phyloP scores from a whole-genome alignment of 2,329 filamentous ascomycete genomes.

The Aspergillus spinulosporus region DNA sequence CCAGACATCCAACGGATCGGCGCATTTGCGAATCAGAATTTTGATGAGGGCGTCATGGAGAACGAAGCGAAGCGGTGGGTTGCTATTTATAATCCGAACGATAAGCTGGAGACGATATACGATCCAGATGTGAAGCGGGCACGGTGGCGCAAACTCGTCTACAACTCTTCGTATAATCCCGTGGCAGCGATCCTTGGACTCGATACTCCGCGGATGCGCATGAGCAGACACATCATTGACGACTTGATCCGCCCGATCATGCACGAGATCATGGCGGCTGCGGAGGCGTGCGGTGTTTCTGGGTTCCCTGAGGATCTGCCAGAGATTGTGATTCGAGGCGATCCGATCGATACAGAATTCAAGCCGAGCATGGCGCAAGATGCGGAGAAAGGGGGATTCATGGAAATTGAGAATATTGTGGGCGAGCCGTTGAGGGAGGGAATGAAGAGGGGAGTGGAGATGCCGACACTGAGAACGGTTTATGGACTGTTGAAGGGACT shows the following conservation, averaged over 20 bases:
- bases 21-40: not conserved
- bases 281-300: not conserved
- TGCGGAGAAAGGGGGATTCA: slow-evolving; percentile 48
- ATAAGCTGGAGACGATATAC: not conserved
- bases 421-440: slow-evolving; percentile 59
- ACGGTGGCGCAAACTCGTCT: slow-evolving; percentile 1
- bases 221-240: not conserved
- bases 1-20: not conserved
- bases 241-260: not conserved
- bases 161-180: not conserved
- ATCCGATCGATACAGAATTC: not conserved
- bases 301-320: not conserved
- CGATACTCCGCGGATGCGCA: not conserved
- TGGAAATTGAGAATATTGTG: slow-evolving; percentile 58
- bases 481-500: slow-evolving; percentile 31
- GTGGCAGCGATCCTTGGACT: not conserved
- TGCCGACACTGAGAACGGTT: slow-evolving; percentile 29
- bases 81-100: not conserved
- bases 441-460: slow-evolving; percentile 46
- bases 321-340: not conserved
- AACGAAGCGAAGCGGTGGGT: not conserved
- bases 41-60: not conserved
- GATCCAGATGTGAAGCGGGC: not conserved
- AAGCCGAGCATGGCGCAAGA: slow-evolving; percentile 59
- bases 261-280: not conserved